A percentile compares a stretch with the other conserved stretches of the same genome.
phyloP scores from a whole-genome alignment of 2,329 filamentous ascomycete genomes.

The Fusarium multiceps region DNA sequence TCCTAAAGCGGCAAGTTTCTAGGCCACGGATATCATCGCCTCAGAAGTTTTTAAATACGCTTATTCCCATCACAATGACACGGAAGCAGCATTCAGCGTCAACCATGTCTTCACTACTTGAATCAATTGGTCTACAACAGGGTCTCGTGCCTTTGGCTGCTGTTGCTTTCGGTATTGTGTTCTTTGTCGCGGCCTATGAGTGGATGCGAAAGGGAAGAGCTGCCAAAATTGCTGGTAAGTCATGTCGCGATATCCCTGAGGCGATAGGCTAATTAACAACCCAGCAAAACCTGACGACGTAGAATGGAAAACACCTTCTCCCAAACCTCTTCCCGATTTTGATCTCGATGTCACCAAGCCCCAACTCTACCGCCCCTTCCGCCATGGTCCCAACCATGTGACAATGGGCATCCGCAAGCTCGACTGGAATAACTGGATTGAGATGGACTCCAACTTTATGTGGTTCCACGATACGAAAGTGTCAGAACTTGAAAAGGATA shows the following conservation, averaged over 20 bases:
- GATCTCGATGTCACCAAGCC: slow-evolving; percentile 25
- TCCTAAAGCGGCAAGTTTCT: slow-evolving; percentile 11
- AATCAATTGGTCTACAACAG: neutral
- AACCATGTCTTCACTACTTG: neutral
- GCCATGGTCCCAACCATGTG: slow-evolving; percentile 31
- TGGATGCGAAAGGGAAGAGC: neutral
- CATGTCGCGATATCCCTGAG: accelerated
- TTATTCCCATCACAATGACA: neutral
- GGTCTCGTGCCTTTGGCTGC: neutral
- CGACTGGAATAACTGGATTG: slow-evolving; percentile 37
- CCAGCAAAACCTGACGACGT: neutral
- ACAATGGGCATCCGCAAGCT: slow-evolving; percentile 38
- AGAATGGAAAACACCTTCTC: slow-evolving; percentile 19
- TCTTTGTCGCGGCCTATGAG: neutral
- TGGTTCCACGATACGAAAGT: slow-evolving; percentile 34
- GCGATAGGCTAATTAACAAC: too few species aligned
- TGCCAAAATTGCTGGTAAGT: neutral
- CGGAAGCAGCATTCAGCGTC: neutral
- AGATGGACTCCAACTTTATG: slow-evolving; percentile 36
- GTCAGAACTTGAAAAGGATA: slow-evolving; percentile 25
- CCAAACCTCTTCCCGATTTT: neutral
- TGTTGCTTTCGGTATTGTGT: neutral
- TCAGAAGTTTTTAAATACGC: neutral
- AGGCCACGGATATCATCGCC: neutral
- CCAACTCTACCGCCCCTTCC: slow-evolving; percentile 30